Evolutionary conservation across 163 green algal genomes (phyloP), one percentile per base, ranked within the genome.

Genomic region (Prototheca wickerhamii): DNA sequence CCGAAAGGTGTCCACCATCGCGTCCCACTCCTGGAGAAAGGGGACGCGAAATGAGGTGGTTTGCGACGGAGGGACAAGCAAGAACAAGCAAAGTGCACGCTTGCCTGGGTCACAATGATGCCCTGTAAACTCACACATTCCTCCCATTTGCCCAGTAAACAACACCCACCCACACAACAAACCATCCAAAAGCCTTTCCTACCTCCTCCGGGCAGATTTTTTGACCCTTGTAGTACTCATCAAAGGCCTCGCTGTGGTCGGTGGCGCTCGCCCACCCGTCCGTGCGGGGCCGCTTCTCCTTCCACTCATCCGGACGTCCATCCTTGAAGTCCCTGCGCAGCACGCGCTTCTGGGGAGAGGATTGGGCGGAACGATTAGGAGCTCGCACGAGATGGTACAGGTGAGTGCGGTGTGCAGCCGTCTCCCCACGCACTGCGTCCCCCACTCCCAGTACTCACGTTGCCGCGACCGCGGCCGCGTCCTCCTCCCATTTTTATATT

Each of bases 181-280:
- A n/a, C n/a, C n/a, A n/a, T 15, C 40, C 15, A 49, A 10, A 15
- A 15, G 10, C 40, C 40, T 23, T 49, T 10, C 32, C 15, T 54
- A 56, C 63, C 63, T 63, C 52, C 25, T 58, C 49, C 23, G 64
- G 37, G 61, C 57, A 72, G 29, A 72, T 59, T 6, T 37, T 71
- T 65, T 85, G 79, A 8, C 31, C 72, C 60, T 91, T 81, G 76
- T 98, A 98, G 67, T 97, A 98, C 63, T 93, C 87, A 61, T 94
- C 85, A 67, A 97, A 98, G 17, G 67, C 63, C 21, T 70, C 78
- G 54, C 92, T 93, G 53, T 63, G 34, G 15, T 57, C 50, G 10
- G 61, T 50, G n/a, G 56, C 61, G 3, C 34, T 17, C 49, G 3
- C 33, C 60, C 61, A 56, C 30, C 59, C 52, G 57, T 49, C 53